These are phyloP conservation scores for Ascocoryne sarcoides DNA, from an alignment of 2,329 filamentous ascomycete species.

Conservation along the genomic window DNA sequence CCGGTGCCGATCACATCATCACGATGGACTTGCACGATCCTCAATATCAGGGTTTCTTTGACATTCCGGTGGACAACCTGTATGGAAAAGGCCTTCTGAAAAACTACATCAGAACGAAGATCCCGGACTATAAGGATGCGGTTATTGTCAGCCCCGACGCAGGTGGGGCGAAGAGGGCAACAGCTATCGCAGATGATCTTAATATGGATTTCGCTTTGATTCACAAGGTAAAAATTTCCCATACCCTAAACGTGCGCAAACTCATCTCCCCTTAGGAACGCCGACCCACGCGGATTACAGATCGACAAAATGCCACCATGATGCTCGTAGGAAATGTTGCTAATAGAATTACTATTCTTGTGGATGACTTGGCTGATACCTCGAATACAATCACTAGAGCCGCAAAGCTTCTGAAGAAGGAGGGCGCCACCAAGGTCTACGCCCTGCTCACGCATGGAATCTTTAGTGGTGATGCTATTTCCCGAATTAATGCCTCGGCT, in stretches of 20 bases:
- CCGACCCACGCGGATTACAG: constrained; percentile 76
- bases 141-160: constrained; percentile 96
- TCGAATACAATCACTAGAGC: constrained; percentile 95
- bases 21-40: constrained; percentile 96
- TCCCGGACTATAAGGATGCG: constrained; percentile 69
- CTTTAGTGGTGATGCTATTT: constrained; percentile 88
- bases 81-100: constrained; percentile 73
- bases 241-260: constrained; percentile 26
- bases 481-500: constrained; percentile 84
- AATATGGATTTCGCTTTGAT: constrained; percentile 96
- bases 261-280: constrained; percentile 56
- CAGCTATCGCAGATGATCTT: constrained; percentile 85
- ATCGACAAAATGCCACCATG: constrained; percentile 88
- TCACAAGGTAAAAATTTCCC: constrained; percentile 65
- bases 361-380: constrained; percentile 92
- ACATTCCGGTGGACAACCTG: constrained; percentile 96
- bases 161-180: constrained; percentile 91
- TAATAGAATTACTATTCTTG: constrained; percentile 74
- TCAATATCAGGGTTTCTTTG: constrained; percentile 98
- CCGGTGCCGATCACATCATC: constrained; percentile 92
- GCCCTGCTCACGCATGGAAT: constrained; percentile 92
- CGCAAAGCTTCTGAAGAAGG: constrained; percentile 92
- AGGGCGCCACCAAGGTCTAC: constrained; percentile 85
- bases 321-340: constrained; percentile 86
- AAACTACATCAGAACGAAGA: constrained; percentile 67